Evolutionary conservation across 2,329 filamentous ascomycete species (phyloP).

Genomic region (Ceratocystis smalleyi): DNA sequence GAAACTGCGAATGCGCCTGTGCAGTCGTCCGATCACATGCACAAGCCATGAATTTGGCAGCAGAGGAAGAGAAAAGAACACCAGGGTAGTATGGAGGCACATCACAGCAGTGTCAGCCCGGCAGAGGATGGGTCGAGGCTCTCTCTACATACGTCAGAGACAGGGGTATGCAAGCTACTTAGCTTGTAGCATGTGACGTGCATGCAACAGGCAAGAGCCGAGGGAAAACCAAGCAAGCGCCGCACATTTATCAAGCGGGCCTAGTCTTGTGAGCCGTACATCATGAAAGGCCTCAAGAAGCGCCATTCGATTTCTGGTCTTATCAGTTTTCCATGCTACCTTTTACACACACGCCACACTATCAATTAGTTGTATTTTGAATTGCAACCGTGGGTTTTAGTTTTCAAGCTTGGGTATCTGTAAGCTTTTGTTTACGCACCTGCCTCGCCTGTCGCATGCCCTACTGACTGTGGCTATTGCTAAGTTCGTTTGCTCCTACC

Average conservation of each 20-base stretch:
- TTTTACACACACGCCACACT: background rate
- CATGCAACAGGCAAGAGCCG: background rate
- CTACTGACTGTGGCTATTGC: background rate
- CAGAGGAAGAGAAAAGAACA: background rate
- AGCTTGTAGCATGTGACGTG: background rate
- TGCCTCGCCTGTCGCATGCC: background rate
- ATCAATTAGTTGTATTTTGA: background rate
- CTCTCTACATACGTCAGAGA: conserved; percentile 1
- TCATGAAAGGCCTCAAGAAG: background rate
- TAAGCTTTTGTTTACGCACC: background rate
- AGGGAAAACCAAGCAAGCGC: background rate
- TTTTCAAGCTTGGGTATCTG: background rate
- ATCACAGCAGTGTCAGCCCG: background rate
- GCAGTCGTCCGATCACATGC: background rate
- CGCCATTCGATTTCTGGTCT: background rate
- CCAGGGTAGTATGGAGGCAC: background rate
- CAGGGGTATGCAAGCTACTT: background rate
- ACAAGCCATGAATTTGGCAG: background rate
- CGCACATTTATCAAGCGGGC: background rate
- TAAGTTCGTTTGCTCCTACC: background rate
- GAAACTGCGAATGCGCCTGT: background rate
- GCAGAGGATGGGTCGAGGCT: background rate
- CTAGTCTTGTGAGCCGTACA: background rate
- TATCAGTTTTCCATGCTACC: background rate
- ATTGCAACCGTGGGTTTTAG: background rate